These are phyloP conservation scores for Clitocybe nebularis DNA, from an alignment of 1,284 basidiomycete species.

Conservation along the genomic window DNA sequence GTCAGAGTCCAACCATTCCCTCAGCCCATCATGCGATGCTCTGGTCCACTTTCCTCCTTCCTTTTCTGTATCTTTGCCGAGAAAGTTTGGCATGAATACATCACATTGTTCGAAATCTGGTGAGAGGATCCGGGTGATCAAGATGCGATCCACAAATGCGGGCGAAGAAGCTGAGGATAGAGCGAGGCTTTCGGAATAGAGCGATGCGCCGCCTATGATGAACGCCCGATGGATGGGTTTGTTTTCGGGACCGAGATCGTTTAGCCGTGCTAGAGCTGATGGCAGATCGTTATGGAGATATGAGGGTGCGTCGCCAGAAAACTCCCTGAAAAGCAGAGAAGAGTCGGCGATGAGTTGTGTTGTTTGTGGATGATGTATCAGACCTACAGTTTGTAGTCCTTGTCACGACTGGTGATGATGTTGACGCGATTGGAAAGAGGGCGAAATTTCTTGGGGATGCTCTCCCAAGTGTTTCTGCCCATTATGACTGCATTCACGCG, in stretches of 20 bases:
- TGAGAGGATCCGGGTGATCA: conserved; percentile 81
- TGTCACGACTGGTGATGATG: conserved; percentile 73
- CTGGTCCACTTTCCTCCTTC: conserved; percentile 47
- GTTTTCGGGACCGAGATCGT: conserved; percentile 11
- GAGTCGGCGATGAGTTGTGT: not conserved
- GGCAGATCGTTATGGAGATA: conserved; percentile 28
- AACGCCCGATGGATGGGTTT: conserved; percentile 54
- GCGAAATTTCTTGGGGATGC: conserved; percentile 86
- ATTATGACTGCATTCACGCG: conserved; percentile 83
- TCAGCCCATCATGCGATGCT: conserved; percentile 58
- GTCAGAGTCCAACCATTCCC: conserved; percentile 75
- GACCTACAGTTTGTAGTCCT: conserved; percentile 60
- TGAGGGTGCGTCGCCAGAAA: conserved; percentile 17
- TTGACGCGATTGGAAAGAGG: conserved; percentile 81
- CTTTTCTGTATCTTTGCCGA: conserved; percentile 22
- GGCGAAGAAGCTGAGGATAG: conserved; percentile 28
- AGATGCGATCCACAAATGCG: conserved; percentile 67
- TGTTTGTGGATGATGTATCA: not conserved
- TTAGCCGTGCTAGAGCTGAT: conserved; percentile 24
- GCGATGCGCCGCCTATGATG: conserved; percentile 86
- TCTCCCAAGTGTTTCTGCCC: conserved; percentile 98
- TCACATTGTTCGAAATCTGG: conserved; percentile 83
- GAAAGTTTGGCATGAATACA: conserved; percentile 80
- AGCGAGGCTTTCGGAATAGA: conserved; percentile 73
- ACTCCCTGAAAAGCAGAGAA: conserved; percentile 10